Conservation (phyloP, 2,329 filamentous ascomycete species). For the Pseudophaeomoniella oleicola region DNA sequence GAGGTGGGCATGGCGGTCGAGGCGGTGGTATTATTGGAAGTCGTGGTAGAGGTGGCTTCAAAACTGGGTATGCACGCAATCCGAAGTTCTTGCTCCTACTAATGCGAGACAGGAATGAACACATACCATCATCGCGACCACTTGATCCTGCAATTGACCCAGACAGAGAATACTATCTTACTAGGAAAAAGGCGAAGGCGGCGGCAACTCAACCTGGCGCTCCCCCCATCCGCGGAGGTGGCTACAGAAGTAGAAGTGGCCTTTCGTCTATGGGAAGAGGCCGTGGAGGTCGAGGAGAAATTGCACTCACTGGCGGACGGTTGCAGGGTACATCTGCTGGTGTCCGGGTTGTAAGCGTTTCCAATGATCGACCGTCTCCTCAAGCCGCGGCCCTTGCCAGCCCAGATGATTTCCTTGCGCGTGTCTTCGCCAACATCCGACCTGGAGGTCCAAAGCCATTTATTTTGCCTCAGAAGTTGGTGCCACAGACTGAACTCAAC, state of each 20-base stretch:
- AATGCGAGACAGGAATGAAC: neutral
- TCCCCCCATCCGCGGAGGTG: too few species aligned
- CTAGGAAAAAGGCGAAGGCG: constrained; percentile 1
- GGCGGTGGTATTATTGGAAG: neutral
- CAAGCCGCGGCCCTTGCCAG: neutral
- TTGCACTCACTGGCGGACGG: too few species aligned
- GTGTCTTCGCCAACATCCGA: neutral
- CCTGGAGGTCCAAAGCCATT: neutral
- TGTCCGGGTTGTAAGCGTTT: too few species aligned
- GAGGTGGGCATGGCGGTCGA: neutral
- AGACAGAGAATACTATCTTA: constrained; percentile 2
- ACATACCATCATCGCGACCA: constrained; percentile 1
- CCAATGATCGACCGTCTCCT: too few species aligned
- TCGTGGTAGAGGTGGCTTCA: neutral
- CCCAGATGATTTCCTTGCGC: neutral
- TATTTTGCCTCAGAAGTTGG: neutral
- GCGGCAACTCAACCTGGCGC: too few species aligned
- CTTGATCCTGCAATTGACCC: constrained; percentile 12
- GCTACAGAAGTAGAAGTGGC: too few species aligned
- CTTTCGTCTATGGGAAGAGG: too few species aligned
- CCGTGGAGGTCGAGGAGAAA: too few species aligned
- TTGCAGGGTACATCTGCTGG: too few species aligned
- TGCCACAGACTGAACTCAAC: neutral
- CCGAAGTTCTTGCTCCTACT: neutral
- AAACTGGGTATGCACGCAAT: neutral